These are phyloP conservation scores for Croton laevigatus DNA, from an alignment of 441 rosid genomes.

Conservation along the genomic window DNA sequence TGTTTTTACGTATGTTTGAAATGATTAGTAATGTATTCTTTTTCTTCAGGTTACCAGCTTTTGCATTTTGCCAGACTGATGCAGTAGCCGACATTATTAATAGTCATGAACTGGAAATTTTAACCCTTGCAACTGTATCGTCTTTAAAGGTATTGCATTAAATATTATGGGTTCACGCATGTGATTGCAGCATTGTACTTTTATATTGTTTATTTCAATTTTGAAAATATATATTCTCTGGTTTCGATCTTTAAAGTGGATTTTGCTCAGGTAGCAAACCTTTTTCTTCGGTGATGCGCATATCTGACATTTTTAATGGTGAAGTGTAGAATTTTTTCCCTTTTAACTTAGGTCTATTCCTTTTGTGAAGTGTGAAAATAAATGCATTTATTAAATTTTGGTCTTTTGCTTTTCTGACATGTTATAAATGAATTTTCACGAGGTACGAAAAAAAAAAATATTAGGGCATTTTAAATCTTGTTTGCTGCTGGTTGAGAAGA, in stretches of 20 bases:
- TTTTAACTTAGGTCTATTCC: neutral
- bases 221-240: too few species aligned
- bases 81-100: slow-evolving; percentile 43
- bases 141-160: slow-evolving; percentile 51
- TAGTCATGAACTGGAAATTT: slow-evolving; percentile 61
- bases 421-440: neutral
- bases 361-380: neutral
- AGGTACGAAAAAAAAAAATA: neutral
- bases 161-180: neutral
- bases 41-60: slow-evolving; percentile 66
- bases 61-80: slow-evolving; percentile 63
- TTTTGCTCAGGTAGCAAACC: neutral
- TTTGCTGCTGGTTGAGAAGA: neutral
- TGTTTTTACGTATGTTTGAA: neutral
- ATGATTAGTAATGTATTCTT: neutral
- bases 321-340: neutral
- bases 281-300: neutral
- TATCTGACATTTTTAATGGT: neutral
- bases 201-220: neutral
- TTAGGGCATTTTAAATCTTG: neutral
- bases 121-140: slow-evolving; percentile 63
- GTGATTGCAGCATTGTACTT: neutral
- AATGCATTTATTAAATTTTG: too few species aligned
- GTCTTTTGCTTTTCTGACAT: too few species aligned
- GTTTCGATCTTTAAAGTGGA: too few species aligned